Evolutionary conservation across 1,139 yeast species (phyloP), one percentile per base, ranked within the genome.

Genomic region (Blastobotrys apis): DNA sequence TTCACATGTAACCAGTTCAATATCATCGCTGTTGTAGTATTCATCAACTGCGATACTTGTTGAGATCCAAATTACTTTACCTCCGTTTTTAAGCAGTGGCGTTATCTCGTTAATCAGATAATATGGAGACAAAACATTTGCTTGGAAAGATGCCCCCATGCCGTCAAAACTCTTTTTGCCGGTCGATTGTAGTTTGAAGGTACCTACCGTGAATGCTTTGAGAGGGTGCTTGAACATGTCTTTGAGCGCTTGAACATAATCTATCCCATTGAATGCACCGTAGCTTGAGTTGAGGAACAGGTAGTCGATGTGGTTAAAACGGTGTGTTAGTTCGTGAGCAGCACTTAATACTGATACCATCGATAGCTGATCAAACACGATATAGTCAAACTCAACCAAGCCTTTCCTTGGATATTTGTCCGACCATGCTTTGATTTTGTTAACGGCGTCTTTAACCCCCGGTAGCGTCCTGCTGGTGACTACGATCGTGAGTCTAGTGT

Each of bases 91-190:
- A 20, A 88, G 67, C 33, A 81, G 63, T 9, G 77, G 78, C 39
- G 67, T 61, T 30, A 84, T 67, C 53, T 73, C 81, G 54, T 81
- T 84, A 35, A 85, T 68, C 41, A 92, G 69, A 63, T 81, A 92
- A 68, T 85, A 90, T 1, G 97, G 98, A 0, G 95, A 95, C 65
- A 94, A 85, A 12, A 90, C 95, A 60, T 92, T 92, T 4, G 95
- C 95, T 65, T 92, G 96, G 67, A 92, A 94, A 4, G 88, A 90
- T 30, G 84, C 67, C 1, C 98, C 97, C 71, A 92, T 57, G 0
- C 78, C 88, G 50, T 71, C 75, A 56, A 78, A 87, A 1, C 95
- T 77, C 55, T 74, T 77, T 23, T 81, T 79, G 2, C 97, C 96
- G 3, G 76, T 72, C 47, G 75, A 72, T 67, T 92, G 97, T 26